These are phyloP conservation scores for Pseudognaphalium luteoalbum DNA, from an alignment of 129 eudicot species.

Conservation along the genomic window DNA sequence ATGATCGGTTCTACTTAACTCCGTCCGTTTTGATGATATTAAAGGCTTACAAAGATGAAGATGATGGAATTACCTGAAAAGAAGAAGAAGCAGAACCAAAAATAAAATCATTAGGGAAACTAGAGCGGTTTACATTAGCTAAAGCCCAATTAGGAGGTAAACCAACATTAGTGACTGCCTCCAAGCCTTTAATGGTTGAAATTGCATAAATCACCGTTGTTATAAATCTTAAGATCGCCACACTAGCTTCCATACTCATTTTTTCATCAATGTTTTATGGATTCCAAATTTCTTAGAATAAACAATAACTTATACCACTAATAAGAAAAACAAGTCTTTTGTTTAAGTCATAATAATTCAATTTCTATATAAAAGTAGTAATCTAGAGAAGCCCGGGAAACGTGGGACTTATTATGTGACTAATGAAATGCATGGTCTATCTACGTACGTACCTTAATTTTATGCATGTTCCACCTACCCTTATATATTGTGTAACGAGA, in stretches of 20 bases:
- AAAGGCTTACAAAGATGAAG: not conserved
- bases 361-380: not conserved
- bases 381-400: conserved; percentile 21
- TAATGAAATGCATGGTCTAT: conserved; percentile 37
- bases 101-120: conserved; percentile 50
- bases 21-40: not conserved
- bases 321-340: not conserved
- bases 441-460: conserved; percentile 34
- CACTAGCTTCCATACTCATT: conserved; percentile 24
- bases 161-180: conserved; percentile 33
- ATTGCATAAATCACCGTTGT: conserved; percentile 13
- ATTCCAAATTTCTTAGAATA: not conserved
- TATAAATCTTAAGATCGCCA: conserved; percentile 17
- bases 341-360: not conserved
- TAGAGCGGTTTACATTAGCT: conserved; percentile 41
- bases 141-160: conserved; percentile 42
- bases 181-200: conserved; percentile 21
- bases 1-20: too few species aligned
- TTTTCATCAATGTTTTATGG: conserved; percentile 7
- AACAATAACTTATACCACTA: not conserved
- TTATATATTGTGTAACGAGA: not conserved
- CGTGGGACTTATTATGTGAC: conserved; percentile 29
- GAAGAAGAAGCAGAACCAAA: conserved; percentile 59
- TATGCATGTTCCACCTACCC: conserved; percentile 16
- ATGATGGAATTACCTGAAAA: conserved; percentile 44